These are phyloP conservation scores for Triglochin maritima DNA, from an alignment of 106 monocot species.

Conservation along the genomic window DNA sequence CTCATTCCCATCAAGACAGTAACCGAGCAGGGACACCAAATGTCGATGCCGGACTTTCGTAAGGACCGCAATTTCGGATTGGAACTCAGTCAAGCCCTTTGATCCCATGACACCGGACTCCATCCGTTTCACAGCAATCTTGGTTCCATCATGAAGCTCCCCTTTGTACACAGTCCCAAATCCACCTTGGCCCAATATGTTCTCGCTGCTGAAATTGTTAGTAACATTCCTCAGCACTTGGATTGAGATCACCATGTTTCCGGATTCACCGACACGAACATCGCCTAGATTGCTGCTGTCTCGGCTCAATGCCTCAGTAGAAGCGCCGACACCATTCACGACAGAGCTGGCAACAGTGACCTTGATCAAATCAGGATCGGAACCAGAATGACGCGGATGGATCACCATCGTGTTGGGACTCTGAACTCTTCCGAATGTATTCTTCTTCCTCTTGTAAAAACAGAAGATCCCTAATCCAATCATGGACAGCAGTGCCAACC, in stretches of 20 bases:
- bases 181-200: constrained; percentile 50
- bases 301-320: constrained; percentile 14
- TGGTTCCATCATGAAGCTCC: constrained; percentile 35
- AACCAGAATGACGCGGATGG: constrained; percentile 42
- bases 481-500: constrained; percentile 9
- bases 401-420: constrained; percentile 35
- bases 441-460: constrained; percentile 34
- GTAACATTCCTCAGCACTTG: constrained; percentile 38
- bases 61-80: constrained; percentile 45
- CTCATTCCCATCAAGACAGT: constrained; percentile 52
- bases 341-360: constrained; percentile 18
- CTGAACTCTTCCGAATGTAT: constrained; percentile 25
- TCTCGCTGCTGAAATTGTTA: constrained; percentile 36
- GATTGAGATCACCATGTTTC: constrained; percentile 34
- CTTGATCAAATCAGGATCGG: constrained; percentile 37
- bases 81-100: constrained; percentile 39
- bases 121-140: constrained; percentile 60
- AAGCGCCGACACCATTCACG: constrained; percentile 14
- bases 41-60: constrained; percentile 50
- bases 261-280: constrained; percentile 23
- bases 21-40: constrained; percentile 50
- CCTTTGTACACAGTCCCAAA: constrained; percentile 60
- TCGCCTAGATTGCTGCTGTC: constrained; percentile 9
- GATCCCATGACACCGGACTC: constrained; percentile 27
- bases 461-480: constrained; percentile 16